A percentile compares a stretch with the other conserved stretches of the same genome.
Conservation (phyloP, 2,329 filamentous ascomycete genomes). For the Aspergillus tanneri region DNA sequence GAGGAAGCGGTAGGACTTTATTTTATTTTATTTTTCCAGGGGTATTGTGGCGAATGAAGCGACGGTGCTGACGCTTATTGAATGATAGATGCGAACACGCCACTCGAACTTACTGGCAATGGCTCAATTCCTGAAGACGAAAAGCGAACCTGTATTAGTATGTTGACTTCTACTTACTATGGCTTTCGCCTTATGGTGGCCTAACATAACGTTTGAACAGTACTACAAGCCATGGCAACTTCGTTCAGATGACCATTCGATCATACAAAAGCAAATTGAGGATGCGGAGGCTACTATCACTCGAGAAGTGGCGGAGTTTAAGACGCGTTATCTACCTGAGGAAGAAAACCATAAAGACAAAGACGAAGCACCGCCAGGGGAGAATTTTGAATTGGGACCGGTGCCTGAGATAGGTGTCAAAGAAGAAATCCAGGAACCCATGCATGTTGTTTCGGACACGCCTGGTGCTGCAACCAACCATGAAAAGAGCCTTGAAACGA, state of each 20-base stretch:
- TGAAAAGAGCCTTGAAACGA: constrained; percentile 15
- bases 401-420: constrained; percentile 7
- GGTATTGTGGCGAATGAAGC: background rate
- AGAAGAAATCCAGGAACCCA: constrained; percentile 33
- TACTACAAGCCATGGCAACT: constrained; percentile 85
- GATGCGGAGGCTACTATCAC: constrained; percentile 64
- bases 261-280: constrained; percentile 68
- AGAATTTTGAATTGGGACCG: constrained; percentile 24
- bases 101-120: constrained; percentile 70
- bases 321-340: constrained; percentile 45
- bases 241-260: constrained; percentile 65
- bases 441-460: constrained; percentile 45
- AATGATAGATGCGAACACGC: constrained; percentile 65
- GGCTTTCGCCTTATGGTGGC: constrained; percentile 3
- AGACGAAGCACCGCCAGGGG: constrained; percentile 15
- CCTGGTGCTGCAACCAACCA: constrained; percentile 25
- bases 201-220: constrained; percentile 46
- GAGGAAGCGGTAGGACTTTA: constrained; percentile 73
- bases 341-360: constrained; percentile 22
- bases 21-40: constrained; percentile 28
- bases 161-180: constrained; percentile 43
- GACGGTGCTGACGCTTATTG: constrained; percentile 23
- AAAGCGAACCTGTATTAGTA: constrained; percentile 70
- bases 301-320: constrained; percentile 64
- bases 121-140: constrained; percentile 73